Base-by-base conservation (phyloP, 1,284 basidiomycete species). In the Pseudozyma tsukubaensis region DNA sequence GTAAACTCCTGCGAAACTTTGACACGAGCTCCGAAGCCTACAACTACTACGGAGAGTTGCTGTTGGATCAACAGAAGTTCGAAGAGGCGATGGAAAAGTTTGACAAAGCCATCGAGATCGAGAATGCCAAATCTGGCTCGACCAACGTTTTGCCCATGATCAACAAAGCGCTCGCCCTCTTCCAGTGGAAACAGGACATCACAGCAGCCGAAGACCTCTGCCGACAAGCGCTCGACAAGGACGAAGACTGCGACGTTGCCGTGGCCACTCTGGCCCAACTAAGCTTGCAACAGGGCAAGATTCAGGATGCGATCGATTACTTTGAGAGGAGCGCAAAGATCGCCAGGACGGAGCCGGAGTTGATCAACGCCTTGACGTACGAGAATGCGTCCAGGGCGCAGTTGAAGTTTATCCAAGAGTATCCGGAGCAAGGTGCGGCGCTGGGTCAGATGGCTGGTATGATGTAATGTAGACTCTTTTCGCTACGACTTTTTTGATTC, bases 191-290 rank as follows among this genome's bases (percentile, higher is more conserved):
- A 86, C 92, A 96, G 84, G 94, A 97, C 83, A 89, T 93, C 58
- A 87, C 86, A 3, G 90, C 89, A 0, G 95, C 95, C 9, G 94
- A 97, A 85, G 85, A 87, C 29, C 91, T 94, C 77, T 97, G 94
- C 84, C 87, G 90, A 66, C 91, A 97, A 84, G 97, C 97, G 0
- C 87, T 99, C 40, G 87, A 88, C 50, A 90, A 94, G 68, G 96
- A 81, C 49, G 88, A 92, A 16, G 94, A 96, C 77, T 99, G 96
- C 86, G 97, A 99, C 84, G 93, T 96, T 12, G 97, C 96, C 0
- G 91, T 98, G 4, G 94, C 94, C 14, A 97, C 95, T 0, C 89
- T 99, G 37, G 96, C 96, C 3, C 97, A 99, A 86, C 88, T 99
- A 21, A 90, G 89, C 69, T 85, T 99, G 74, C 96, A 99, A 86